A percentile compares a stretch with the other conserved stretches of the same genome.
Evolutionary conservation across 1,284 basidiomycete genomes (phyloP).

Genomic region (Sphagnurus paluster): DNA sequence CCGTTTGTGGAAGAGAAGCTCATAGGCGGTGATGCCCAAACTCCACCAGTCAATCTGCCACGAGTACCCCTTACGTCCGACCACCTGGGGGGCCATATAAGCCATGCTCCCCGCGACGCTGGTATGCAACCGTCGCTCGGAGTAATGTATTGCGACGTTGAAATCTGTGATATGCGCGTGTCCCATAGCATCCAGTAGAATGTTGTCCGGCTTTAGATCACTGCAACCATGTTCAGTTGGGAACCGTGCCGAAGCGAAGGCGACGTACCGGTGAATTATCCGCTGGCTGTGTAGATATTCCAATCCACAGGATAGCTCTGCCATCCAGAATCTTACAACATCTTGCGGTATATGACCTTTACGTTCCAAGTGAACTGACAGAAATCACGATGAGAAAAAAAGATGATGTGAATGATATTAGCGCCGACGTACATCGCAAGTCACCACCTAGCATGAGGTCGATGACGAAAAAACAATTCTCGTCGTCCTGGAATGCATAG

Average conservation of each 20-base stretch:
- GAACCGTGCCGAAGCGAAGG: constrained; percentile 27
- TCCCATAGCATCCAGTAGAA: constrained; percentile 88
- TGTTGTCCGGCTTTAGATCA: constrained; percentile 96
- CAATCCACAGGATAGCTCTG: constrained; percentile 84
- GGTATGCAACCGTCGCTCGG: constrained; percentile 81
- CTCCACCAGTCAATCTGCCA: constrained; percentile 97
- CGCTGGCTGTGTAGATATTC: constrained; percentile 89
- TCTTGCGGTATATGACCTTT: constrained; percentile 77
- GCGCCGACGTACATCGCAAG: constrained; percentile 73
- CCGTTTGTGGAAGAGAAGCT: constrained; percentile 84
- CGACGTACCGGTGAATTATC: constrained; percentile 87
- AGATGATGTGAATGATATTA: constrained; percentile 31
- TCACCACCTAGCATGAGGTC: constrained; percentile 98
- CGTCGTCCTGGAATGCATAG: constrained; percentile 97
- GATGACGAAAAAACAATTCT: constrained; percentile 97
- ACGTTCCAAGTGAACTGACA: constrained; percentile 85
- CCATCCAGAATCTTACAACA: constrained; percentile 86
- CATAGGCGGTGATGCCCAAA: constrained; percentile 86
- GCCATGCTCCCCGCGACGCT: constrained; percentile 97
- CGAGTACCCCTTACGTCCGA: constrained; percentile 77
- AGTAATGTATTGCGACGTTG: constrained; percentile 98
- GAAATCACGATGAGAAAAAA: constrained; percentile 10
- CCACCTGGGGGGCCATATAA: constrained; percentile 97
- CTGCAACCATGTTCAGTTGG: constrained; percentile 47
- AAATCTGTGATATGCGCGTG: constrained; percentile 98